Percentiles rank a stretch among this genome's conserved stretches.
Conservation (phyloP, 768 basidiomycete species). For the Kwoniella bestiolae region DNA sequence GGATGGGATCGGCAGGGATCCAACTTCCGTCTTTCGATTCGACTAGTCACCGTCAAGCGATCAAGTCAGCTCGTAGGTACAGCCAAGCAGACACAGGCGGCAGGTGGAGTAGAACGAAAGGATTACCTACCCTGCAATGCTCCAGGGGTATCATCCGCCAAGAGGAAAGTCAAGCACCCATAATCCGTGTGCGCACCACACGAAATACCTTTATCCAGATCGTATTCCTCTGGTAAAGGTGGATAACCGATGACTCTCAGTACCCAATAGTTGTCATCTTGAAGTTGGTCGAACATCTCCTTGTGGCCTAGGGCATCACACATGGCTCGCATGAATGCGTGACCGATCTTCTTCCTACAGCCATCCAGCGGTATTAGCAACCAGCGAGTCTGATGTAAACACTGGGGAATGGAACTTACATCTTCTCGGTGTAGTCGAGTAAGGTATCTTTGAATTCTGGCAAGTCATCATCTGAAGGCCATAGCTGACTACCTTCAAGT, state of each 20-base stretch:
- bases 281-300: conserved; percentile 31
- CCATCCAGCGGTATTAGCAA: not conserved
- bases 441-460: conserved; percentile 30
- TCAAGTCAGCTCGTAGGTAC: not conserved
- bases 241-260: conserved; percentile 39
- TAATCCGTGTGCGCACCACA: conserved; percentile 43
- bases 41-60: conserved; percentile 9
- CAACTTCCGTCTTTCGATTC: conserved; percentile 38
- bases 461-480: conserved; percentile 30
- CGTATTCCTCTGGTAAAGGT: conserved; percentile 25
- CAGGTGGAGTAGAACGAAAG: not conserved
- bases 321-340: conserved; percentile 37
- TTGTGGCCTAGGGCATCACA: conserved; percentile 24
- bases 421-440: conserved; percentile 36
- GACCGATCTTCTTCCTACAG: conserved; percentile 30
- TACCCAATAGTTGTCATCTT: conserved; percentile 40
- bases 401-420: conserved; percentile 18
- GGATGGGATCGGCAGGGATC: conserved; percentile 40
- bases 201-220: conserved; percentile 32
- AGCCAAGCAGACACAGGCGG: not conserved
- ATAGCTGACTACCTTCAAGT: conserved; percentile 31
- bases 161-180: conserved; percentile 39
- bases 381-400: not conserved
- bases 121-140: conserved; percentile 28
- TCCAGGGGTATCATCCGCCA: conserved; percentile 36